phyloP scores from a whole-genome alignment of 257 asterid genomes.

The Solanum arcanum region DNA sequence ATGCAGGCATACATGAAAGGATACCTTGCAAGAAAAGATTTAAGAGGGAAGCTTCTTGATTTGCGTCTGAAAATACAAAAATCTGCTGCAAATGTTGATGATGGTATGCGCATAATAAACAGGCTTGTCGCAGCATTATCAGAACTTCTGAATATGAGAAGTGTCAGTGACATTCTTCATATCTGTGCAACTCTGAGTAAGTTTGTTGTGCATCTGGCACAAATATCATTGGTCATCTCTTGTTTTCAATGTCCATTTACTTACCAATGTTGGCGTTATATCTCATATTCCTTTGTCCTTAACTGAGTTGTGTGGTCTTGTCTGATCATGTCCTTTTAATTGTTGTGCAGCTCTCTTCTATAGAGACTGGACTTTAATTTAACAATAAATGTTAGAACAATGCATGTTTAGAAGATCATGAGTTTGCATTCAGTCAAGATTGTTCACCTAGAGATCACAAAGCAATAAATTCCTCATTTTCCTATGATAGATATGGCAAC shows the following conservation, averaged over 20 bases:
- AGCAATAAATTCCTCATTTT: neutral
- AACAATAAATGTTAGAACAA: neutral
- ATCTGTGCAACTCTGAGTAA: slow-evolving; percentile 85
- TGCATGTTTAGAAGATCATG: neutral
- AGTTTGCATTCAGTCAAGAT: neutral
- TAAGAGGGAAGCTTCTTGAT: slow-evolving; percentile 53
- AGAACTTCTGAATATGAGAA: slow-evolving; percentile 74
- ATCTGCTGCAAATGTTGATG: slow-evolving; percentile 84
- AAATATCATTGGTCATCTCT: neutral
- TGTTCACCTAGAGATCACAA: neutral
- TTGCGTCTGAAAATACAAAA: slow-evolving; percentile 69
- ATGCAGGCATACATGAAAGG: slow-evolving; percentile 86
- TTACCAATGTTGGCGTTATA: neutral
- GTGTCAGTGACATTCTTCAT: slow-evolving; percentile 74
- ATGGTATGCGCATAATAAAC: slow-evolving; percentile 76
- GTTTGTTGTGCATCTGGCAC: neutral
- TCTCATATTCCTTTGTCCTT: neutral
- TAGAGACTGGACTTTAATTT: neutral
- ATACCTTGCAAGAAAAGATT: slow-evolving; percentile 63
- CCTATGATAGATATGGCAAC: slow-evolving; percentile 63
- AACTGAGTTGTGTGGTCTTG: neutral
- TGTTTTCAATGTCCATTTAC: neutral
- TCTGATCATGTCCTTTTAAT: neutral
- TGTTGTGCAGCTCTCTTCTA: neutral
- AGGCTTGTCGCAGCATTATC: slow-evolving; percentile 74